Percentiles rank a stretch among this genome's conserved stretches.
These are phyloP conservation scores for Aspergillus saccharolyticus DNA, from an alignment of 495 filamentous ascomycete species.

Conservation along the genomic window DNA sequence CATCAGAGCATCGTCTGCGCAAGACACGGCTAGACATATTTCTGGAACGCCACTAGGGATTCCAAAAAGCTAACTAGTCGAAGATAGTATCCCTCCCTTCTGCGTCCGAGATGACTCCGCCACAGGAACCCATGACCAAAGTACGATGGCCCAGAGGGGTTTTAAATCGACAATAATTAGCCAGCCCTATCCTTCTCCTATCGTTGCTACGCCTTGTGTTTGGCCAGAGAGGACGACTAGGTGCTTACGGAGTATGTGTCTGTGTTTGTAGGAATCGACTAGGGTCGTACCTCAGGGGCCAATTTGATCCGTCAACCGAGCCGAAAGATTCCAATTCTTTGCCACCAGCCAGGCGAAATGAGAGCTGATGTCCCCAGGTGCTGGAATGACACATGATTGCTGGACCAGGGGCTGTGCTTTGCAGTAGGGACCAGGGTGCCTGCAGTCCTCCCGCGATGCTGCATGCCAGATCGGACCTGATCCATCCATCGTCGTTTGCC, in stretches of 20 bases:
- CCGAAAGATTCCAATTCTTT: not conserved
- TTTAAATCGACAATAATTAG: not conserved
- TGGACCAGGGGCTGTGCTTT: conserved; percentile 6
- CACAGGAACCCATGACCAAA: not conserved
- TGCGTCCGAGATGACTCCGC: not conserved
- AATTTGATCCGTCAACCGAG: not conserved
- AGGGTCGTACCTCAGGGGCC: not conserved
- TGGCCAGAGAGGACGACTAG: not conserved
- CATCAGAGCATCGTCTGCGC: conserved; percentile 12
- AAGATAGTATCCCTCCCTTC: not conserved
- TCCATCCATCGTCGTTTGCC: not conserved
- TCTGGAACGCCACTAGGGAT: conserved; percentile 13
- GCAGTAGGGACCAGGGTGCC: conserved; percentile 14
- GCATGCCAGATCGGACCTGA: conserved; percentile 12
- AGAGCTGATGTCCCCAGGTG: not conserved
- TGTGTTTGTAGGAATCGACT: not conserved
- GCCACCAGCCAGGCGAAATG: not conserved
- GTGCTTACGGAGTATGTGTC: not conserved
- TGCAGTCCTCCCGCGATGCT: conserved; percentile 11
- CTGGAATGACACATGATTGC: conserved; percentile 10
- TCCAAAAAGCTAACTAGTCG: not conserved
- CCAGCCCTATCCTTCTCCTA: not conserved
- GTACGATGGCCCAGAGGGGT: not conserved
- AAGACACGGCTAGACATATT: conserved; percentile 13
- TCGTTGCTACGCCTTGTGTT: not conserved